phyloP scores from a whole-genome alignment of 2,329 filamentous ascomycete genomes.

The Diaporthe longicolla region DNA sequence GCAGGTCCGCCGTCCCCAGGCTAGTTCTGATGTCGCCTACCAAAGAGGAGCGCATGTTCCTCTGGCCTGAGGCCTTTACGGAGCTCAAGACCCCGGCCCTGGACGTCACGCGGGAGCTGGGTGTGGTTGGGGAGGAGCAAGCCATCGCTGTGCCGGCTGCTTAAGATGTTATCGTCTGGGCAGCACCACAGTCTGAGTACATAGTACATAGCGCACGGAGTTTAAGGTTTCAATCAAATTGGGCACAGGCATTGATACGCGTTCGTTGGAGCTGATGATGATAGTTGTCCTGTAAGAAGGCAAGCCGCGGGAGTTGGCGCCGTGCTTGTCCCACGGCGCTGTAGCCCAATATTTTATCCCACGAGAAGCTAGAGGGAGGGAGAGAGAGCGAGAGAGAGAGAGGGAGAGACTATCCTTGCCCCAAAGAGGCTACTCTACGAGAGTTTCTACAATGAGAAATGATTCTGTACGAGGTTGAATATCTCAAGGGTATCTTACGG shows the following conservation, averaged over 20 bases:
- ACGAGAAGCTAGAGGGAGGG: no score
- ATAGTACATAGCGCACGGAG: constrained; percentile 4
- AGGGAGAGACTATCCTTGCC: no score
- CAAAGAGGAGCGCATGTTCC: constrained; percentile 72
- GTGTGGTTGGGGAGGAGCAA: constrained; percentile 33
- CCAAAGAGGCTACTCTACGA: no score
- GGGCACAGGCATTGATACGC: background rate
- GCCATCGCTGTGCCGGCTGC: constrained; percentile 39
- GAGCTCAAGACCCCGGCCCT: constrained; percentile 55
- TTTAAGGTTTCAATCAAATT: background rate
- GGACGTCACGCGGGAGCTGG: constrained; percentile 44
- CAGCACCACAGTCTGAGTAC: no score
- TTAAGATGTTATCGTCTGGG: background rate
- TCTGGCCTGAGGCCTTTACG: constrained; percentile 73
- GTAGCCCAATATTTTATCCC: no score
- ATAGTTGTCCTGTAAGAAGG: background rate
- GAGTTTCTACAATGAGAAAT: no score
- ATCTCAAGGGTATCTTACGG: no score
- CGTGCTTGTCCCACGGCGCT: no score
- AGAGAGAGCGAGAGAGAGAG: no score
- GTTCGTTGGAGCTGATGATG: background rate
- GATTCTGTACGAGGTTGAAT: no score
- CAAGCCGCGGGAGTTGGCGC: no score
- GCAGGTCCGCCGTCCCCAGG: constrained; percentile 65
- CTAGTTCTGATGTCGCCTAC: constrained; percentile 56